Evolutionary conservation across 1,284 basidiomycete genomes (phyloP).

Genomic region (Apiotrichum veenhuisii): DNA sequence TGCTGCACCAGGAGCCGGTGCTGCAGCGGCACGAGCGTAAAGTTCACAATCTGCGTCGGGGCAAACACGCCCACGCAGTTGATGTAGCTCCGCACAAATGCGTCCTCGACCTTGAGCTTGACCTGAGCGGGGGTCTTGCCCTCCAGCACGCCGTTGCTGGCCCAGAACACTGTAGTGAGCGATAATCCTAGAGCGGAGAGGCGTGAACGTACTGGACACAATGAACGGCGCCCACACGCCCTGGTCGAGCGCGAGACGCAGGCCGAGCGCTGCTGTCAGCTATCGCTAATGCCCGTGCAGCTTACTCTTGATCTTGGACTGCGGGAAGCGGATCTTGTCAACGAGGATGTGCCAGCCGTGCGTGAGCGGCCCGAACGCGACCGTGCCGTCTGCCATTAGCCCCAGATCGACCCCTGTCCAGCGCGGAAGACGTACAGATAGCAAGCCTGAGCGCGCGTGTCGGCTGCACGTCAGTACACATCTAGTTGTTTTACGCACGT

Average conservation of each 20-base stretch:
- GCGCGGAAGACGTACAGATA: background rate
- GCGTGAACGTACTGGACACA: conserved; percentile 12
- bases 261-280: conserved; percentile 13
- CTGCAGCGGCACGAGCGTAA: conserved; percentile 70
- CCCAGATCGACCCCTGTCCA: too few species aligned
- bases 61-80: conserved; percentile 60
- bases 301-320: conserved; percentile 15
- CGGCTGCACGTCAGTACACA: background rate
- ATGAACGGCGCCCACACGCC: conserved; percentile 21
- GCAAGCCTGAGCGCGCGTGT: background rate
- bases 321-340: conserved; percentile 9
- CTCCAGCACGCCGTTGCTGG: conserved; percentile 41
- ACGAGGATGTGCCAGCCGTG: conserved; percentile 17
- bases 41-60: conserved; percentile 78
- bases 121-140: conserved; percentile 38
- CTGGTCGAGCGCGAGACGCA: conserved; percentile 16
- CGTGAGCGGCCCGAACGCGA: conserved; percentile 19
- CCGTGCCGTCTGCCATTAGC: conserved; percentile 20
- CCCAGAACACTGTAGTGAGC: conserved; percentile 35
- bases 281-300: too few species aligned
- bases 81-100: conserved; percentile 36
- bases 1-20: conserved; percentile 72
- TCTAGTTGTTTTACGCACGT: background rate
- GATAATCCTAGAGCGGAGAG: too few species aligned
- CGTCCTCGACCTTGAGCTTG: conserved; percentile 38